Base-by-base conservation (phyloP, 306 rosid genomes). In the Quercus cerris region DNA sequence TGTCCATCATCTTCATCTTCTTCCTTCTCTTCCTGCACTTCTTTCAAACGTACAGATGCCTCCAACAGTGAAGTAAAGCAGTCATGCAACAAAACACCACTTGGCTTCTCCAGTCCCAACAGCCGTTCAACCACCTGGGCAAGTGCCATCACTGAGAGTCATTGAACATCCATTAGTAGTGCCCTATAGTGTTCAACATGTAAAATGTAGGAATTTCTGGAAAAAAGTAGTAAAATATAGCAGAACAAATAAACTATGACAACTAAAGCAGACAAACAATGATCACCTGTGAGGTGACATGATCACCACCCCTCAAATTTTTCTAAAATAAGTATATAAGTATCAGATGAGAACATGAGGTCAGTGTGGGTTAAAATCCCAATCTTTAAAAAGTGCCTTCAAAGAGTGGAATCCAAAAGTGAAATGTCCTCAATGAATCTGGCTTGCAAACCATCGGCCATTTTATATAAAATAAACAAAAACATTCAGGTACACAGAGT, bases 31-130 rank as follows among this genome's bases (percentile, higher is more conserved):
- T 87, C 90, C 31, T 80, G 88, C 75, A 83, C 84, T 77, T 90
- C 91, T 74, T 86, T 90, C 81, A 88, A 81, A 31, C 84, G 90
- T 62, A 85, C 20, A 0, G 86, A 86, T 61, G 93, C 88, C 81
- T 90, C 97, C 90, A 94, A 80, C 78, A 94, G 82, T 23, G 88
- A 86, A 78, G 85, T 81, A 80, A 92, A 89, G 86, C 91, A 91
- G 76, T 85, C 87, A 38, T 77, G 86, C 71, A 90, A 56, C 73
- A 84, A 80, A 86, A 76, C 81, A 80, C 71, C 80, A 35, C 78
- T 77, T 11, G 90, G 70, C 76, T 84, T 94, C 82, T 91, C 93
- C 59, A 84, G 81, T 81, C 76, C 82, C 88, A 89, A 41, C 62
- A 88, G 83, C 80, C 86, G 88, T 76, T 94, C 97, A 46, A 94